A percentile compares a stretch with the other conserved stretches of the same genome.
phyloP scores from a whole-genome alignment of 2,329 filamentous ascomycete genomes.

The Penicillium hordei region DNA sequence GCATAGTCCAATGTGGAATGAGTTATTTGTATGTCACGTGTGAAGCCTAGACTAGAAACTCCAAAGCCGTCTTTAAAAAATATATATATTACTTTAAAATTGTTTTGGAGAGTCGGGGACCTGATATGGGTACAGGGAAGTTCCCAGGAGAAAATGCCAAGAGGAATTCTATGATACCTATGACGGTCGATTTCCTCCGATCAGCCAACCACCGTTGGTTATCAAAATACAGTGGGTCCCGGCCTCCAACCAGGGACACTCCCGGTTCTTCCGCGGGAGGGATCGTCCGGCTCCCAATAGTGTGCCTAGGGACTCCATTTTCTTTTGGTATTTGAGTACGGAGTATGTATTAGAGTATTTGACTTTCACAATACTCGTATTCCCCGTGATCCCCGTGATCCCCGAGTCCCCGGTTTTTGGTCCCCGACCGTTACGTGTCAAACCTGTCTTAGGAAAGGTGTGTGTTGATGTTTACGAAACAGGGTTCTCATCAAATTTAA shows the following conservation, averaged over 20 bases:
- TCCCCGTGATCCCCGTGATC: conserved; percentile 8
- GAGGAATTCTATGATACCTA: too few species aligned
- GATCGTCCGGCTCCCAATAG: conserved; percentile 14
- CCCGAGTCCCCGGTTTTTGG: conserved; percentile 12
- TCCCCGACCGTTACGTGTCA: conserved; percentile 35
- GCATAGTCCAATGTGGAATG: not conserved
- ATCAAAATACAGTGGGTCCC: conserved; percentile 7
- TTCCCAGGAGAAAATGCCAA: not conserved
- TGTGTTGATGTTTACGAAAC: not conserved
- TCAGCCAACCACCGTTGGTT: too few species aligned
- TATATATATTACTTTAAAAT: not conserved
- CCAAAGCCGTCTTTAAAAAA: not conserved
- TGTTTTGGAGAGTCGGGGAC: not conserved
- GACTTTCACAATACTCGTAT: not conserved
- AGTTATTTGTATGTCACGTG: not conserved
- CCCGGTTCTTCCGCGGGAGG: conserved; percentile 16
- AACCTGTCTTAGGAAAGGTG: conserved; percentile 25
- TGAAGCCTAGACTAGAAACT: not conserved
- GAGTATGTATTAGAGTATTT: not conserved
- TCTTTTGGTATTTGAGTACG: not conserved
- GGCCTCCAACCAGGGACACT: conserved; percentile 13
- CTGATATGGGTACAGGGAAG: not conserved
- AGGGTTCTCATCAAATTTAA: not conserved
- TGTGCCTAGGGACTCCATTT: not conserved
- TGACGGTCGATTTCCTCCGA: too few species aligned